Evolutionary conservation across 2,329 filamentous ascomycete genomes (phyloP), one percentile per base, ranked within the genome.

Genomic region (Colletotrichum truncatum): DNA sequence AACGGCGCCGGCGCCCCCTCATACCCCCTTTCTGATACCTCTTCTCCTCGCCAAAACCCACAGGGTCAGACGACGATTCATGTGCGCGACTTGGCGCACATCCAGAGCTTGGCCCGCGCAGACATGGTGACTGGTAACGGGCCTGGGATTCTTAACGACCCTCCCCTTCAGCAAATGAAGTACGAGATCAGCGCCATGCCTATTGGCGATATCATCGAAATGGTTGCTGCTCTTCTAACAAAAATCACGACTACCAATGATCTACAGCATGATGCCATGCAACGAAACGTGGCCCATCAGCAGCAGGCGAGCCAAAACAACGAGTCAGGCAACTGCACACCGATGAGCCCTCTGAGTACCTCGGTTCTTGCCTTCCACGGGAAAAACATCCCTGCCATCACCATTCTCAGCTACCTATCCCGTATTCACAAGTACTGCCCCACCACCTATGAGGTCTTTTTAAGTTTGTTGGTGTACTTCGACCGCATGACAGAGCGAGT

Each of bases 151-250:
- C 77, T 83, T 60, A 84, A 83, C 68, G 85, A 83, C 66, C 80
- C 82, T 11, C 83, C 82, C 32, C 76, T 83, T 36, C 84, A 85
- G 70, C 84, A 84, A 68, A 86, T 85, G 79, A 89, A 88, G 75
- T 99, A 97, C 76, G 96, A 98, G 78, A 98, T 99, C 72, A 98
- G 94, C 80, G 92, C 89, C 56, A 98, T 99, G 95, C 96, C 96
- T 55, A 97, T 98, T 59, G 89, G 91, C 69, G 95, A 99, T 75
- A 93, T 99, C 71, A 99, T 99, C 75, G 95, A 98, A 78, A 98
- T 99, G 96, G 96, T 99, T 4, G 96, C 96, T 4, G 96, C 94
- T 6, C 86, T 99, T 23, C 84, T 99, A 67, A 97, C 95, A 61
- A 98, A 98, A 78, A 99, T 99, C 72, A 98, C 96, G 6, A 93